These are phyloP conservation scores for Isatis tinctoria DNA, from an alignment of 345 rosid species.

Conservation along the genomic window DNA sequence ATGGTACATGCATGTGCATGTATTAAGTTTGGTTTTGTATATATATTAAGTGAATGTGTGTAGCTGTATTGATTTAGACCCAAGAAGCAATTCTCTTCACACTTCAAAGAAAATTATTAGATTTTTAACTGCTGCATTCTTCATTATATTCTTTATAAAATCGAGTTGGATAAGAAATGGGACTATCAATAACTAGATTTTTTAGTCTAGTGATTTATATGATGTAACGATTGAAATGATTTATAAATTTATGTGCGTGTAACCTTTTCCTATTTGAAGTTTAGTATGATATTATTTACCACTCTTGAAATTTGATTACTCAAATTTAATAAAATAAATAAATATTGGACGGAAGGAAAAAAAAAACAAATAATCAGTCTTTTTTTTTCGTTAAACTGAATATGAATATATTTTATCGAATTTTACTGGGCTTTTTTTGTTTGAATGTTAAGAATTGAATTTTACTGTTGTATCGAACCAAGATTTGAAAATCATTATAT, in stretches of 20 bases:
- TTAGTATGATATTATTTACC: too few relatives aligned
- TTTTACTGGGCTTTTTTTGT: too few relatives aligned
- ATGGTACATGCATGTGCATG: background rate
- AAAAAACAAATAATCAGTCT: too few relatives aligned
- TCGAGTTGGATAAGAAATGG: background rate
- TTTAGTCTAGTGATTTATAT: background rate
- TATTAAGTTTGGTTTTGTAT: conserved; percentile 7
- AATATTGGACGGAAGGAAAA: too few relatives aligned
- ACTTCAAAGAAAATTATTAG: background rate
- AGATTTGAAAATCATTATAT: background rate
- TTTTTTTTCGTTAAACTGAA: too few relatives aligned
- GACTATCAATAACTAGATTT: background rate
- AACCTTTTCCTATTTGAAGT: too few relatives aligned
- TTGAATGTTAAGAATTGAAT: too few relatives aligned
- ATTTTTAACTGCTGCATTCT: background rate
- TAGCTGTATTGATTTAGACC: conserved; percentile 19
- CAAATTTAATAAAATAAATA: too few relatives aligned
- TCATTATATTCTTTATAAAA: background rate
- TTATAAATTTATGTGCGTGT: too few relatives aligned
- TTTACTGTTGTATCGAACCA: background rate
- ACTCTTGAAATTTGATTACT: too few relatives aligned
- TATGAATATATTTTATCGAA: too few relatives aligned
- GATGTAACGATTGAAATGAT: background rate
- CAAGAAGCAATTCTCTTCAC: conserved; percentile 8
- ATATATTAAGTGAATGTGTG: conserved; percentile 8